Evolutionary conservation across 345 rosid genomes (phyloP).

Genomic region (Clarkia xantiana): DNA sequence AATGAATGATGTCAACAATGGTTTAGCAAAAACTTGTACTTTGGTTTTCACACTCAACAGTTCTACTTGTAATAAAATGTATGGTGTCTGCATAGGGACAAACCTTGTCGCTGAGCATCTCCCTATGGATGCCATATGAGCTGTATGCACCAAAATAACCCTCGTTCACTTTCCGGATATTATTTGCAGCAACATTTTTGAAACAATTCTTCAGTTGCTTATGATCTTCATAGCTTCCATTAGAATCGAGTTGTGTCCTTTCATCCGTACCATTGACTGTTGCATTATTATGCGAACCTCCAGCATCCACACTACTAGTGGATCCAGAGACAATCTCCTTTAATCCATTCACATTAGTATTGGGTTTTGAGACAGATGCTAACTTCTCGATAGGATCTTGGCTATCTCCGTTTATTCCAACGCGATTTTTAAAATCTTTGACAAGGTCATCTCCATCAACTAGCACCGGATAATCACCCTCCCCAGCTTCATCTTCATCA

Average conservation of each 20-base stretch:
- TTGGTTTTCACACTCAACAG: too few relatives aligned
- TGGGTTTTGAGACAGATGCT: constrained; percentile 8
- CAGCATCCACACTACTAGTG: constrained; percentile 12
- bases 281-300: constrained; percentile 11
- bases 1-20: neutral
- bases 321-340: constrained; percentile 20
- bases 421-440: constrained; percentile 35
- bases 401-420: constrained; percentile 21
- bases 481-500: constrained; percentile 56
- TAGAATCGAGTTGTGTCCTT: constrained; percentile 10
- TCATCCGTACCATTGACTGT: constrained; percentile 14
- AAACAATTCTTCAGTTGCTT: constrained; percentile 15
- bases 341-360: constrained; percentile 13
- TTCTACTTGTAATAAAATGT: neutral
- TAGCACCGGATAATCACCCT: constrained; percentile 24
- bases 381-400: constrained; percentile 18
- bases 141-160: constrained; percentile 81
- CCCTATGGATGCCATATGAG: constrained; percentile 78
- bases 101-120: constrained; percentile 90
- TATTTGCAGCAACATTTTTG: constrained; percentile 25
- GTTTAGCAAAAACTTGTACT: too few relatives aligned
- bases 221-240: constrained; percentile 9
- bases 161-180: constrained; percentile 52
- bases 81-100: too few relatives aligned
- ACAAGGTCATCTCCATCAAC: constrained; percentile 35